A percentile compares a stretch with the other conserved stretches of the same genome.
These are phyloP conservation scores for Zygoascus sp. DNA, from an alignment of 1,139 yeast genomes.

Conservation along the genomic window DNA sequence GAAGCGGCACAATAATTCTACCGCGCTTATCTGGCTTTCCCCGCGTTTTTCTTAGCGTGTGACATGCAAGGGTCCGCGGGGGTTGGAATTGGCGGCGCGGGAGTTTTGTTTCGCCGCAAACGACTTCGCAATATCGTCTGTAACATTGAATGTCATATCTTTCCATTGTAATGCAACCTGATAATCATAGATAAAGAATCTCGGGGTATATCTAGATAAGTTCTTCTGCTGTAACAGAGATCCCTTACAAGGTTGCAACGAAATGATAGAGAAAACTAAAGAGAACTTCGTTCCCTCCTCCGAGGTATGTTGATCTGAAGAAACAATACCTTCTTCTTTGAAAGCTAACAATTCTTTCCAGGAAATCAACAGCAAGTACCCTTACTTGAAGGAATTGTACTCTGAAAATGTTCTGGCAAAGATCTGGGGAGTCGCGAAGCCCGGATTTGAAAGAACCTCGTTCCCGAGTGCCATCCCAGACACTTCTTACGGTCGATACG, in stretches of 20 bases:
- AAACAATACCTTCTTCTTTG: neutral
- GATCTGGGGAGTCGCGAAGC: constrained; percentile 6
- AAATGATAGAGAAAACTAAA: constrained; percentile 1
- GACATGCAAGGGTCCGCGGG: no score
- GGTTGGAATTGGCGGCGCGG: no score
- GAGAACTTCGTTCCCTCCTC: neutral
- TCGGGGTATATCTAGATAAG: no score
- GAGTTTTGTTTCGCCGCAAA: no score
- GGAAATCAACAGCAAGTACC: neutral
- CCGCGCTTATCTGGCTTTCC: no score
- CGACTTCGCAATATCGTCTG: no score
- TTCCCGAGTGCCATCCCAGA: constrained; percentile 5
- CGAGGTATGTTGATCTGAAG: neutral
- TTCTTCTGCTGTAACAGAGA: no score
- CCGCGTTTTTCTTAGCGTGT: no score
- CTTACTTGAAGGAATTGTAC: constrained; percentile 2
- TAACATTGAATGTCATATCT: no score
- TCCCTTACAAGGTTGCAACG: neutral
- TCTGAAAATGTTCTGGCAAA: constrained; percentile 1
- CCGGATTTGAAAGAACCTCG: neutral
- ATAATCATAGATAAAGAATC: no score
- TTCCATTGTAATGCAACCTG: no score
- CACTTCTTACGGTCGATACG: constrained; percentile 6
- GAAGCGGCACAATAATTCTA: no score
- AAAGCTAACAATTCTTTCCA: neutral